Percentiles rank a stretch among this genome's conserved stretches.
phyloP scores from a whole-genome alignment of 2,329 filamentous ascomycete species.

The Alternaria solani region DNA sequence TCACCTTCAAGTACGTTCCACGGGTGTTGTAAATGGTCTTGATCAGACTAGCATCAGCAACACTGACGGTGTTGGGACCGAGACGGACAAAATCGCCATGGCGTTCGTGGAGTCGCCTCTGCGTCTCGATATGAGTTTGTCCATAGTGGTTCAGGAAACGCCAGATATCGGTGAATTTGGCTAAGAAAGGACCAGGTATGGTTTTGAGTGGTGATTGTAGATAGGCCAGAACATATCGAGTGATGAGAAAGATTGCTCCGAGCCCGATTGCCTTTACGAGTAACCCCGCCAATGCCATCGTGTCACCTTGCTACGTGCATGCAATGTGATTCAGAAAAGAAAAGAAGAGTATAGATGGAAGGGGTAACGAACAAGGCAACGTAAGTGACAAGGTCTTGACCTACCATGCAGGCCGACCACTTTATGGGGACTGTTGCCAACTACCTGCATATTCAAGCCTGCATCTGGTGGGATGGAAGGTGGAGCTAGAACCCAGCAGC shows the following conservation, averaged over 20 bases:
- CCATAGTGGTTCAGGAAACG: slow-evolving; percentile 40
- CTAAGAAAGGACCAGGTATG: slow-evolving; percentile 44
- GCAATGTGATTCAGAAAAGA: slow-evolving; percentile 5
- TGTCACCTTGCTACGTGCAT: slow-evolving; percentile 9
- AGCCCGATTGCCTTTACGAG: slow-evolving; percentile 25
- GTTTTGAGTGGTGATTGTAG: slow-evolving; percentile 41
- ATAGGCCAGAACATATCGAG: slow-evolving; percentile 35
- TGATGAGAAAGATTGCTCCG: slow-evolving; percentile 21
- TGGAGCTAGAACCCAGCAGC: background rate
- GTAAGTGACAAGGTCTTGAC: background rate
- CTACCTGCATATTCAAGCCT: background rate
- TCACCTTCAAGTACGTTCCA: slow-evolving; percentile 43
- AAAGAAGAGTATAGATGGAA: background rate
- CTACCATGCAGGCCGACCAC: background rate
- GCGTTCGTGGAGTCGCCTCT: slow-evolving; percentile 39
- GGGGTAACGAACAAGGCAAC: background rate
- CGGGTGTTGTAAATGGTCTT: slow-evolving; percentile 46
- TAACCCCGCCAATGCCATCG: slow-evolving; percentile 23
- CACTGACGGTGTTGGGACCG: slow-evolving; percentile 42
- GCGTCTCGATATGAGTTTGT: slow-evolving; percentile 42
- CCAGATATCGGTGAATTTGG: slow-evolving; percentile 46
- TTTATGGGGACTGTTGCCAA: background rate
- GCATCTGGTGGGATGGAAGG: background rate
- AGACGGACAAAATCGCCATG: slow-evolving; percentile 42
- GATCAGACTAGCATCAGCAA: slow-evolving; percentile 40